phyloP scores from a whole-genome alignment of 2,329 filamentous ascomycete genomes.

The Lanzia echinophila region DNA sequence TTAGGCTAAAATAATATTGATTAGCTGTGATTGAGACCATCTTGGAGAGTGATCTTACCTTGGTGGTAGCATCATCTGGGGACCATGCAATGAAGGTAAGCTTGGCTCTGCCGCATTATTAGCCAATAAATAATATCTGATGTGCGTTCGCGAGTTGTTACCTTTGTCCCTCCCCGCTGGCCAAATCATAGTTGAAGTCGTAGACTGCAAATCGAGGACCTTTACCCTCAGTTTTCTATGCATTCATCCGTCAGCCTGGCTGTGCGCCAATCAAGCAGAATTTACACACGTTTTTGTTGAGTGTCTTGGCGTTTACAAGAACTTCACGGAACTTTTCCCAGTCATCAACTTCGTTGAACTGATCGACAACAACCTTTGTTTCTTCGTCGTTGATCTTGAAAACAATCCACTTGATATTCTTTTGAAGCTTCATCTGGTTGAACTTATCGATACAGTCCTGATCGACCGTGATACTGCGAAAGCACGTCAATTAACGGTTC shows the following conservation, averaged over 20 bases:
- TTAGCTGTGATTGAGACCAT: not conserved
- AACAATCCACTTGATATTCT: slow-evolving; percentile 80
- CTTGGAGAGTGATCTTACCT: slow-evolving; percentile 31
- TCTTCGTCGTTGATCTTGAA: slow-evolving; percentile 81
- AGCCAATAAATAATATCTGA: slow-evolving; percentile 20
- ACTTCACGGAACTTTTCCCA: slow-evolving; percentile 70
- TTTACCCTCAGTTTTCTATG: slow-evolving; percentile 51
- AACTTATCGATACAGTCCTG: slow-evolving; percentile 64
- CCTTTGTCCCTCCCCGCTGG: slow-evolving; percentile 66
- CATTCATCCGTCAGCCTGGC: slow-evolving; percentile 3
- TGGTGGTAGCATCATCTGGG: slow-evolving; percentile 73
- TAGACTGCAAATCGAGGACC: slow-evolving; percentile 80
- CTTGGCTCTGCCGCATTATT: slow-evolving; percentile 53
- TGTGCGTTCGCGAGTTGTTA: slow-evolving; percentile 30
- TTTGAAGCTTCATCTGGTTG: slow-evolving; percentile 78
- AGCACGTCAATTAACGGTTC: slow-evolving; percentile 11
- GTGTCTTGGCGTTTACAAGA: slow-evolving; percentile 66
- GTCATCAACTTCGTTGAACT: slow-evolving; percentile 58
- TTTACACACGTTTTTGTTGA: slow-evolving; percentile 56
- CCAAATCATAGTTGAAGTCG: slow-evolving; percentile 72
- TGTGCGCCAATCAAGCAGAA: not conserved
- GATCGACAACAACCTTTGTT: slow-evolving; percentile 76
- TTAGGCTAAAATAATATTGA: slow-evolving; percentile 56
- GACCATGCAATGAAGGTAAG: slow-evolving; percentile 75
- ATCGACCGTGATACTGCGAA: slow-evolving; percentile 59